These are phyloP conservation scores for Hericium alpestre DNA, from an alignment of 768 basidiomycete species.

Conservation along the genomic window DNA sequence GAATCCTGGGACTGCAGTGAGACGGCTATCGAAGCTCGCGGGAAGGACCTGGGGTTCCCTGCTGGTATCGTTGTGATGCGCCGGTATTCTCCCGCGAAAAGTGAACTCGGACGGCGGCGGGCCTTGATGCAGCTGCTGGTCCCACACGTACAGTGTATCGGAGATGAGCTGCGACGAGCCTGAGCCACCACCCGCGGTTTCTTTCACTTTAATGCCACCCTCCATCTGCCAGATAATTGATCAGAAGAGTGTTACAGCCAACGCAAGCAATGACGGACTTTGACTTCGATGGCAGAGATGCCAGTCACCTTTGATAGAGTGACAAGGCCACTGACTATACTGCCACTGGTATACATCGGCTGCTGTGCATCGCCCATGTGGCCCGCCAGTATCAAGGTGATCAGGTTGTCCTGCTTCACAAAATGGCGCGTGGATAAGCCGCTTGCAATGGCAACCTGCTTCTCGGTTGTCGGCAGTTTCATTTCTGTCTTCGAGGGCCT, in stretches of 20 bases:
- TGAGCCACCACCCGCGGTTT: constrained; percentile 5
- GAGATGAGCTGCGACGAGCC: neutral
- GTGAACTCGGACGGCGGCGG: constrained; percentile 2
- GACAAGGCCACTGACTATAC: constrained; percentile 1
- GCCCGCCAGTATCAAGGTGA: constrained; percentile 4
- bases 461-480: neutral
- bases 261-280: neutral
- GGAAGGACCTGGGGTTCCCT: constrained; percentile 4
- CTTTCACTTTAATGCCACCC: constrained; percentile 1
- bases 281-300: constrained; percentile 3
- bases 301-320: neutral
- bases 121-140: neutral
- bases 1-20: constrained; percentile 7
- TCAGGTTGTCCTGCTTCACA: constrained; percentile 1
- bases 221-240: neutral
- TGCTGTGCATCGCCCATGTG: neutral
- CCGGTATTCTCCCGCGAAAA: constrained; percentile 3
- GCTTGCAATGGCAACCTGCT: neutral
- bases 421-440: neutral
- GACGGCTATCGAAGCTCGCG: constrained; percentile 5
- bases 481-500: neutral
- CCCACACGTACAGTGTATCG: constrained; percentile 3
- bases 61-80: neutral
- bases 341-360: constrained; percentile 6
- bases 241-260: neutral